Percentiles rank a stretch among this genome's conserved stretches.
phyloP scores from a whole-genome alignment of 257 asterid species.

The Galeopsis tetrahit region DNA sequence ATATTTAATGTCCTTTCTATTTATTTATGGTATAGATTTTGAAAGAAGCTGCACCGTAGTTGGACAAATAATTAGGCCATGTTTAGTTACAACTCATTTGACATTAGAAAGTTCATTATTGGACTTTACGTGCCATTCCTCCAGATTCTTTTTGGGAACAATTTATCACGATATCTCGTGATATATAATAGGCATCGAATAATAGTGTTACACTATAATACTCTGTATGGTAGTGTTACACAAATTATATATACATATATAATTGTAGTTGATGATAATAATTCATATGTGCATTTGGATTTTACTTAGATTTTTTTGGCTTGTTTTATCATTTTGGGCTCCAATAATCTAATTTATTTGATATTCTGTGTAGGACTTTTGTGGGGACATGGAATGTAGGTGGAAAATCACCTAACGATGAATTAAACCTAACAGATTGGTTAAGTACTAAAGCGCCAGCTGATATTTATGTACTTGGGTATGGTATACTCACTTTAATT shows the following conservation, averaged over 20 bases:
- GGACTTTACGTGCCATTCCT: slow-evolving; percentile 20
- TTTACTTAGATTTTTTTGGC: not conserved
- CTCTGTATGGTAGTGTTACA: no score
- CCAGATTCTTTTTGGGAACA: not conserved
- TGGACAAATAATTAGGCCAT: slow-evolving; percentile 44
- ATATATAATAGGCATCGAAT: no score
- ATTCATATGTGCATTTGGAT: not conserved
- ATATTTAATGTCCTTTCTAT: no score
- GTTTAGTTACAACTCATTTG: slow-evolving; percentile 45
- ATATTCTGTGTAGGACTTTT: slow-evolving; percentile 58
- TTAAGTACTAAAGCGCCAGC: slow-evolving; percentile 58
- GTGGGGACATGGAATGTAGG: slow-evolving; percentile 99
- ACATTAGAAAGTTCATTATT: slow-evolving; percentile 26
- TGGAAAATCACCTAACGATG: slow-evolving; percentile 76
- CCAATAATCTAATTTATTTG: not conserved
- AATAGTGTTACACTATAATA: no score
- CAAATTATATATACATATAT: no score
- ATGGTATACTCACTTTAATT: slow-evolving; percentile 47
- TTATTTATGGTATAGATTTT: not conserved
- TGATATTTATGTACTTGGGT: slow-evolving; percentile 90
- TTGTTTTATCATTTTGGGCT: not conserved
- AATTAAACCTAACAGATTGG: slow-evolving; percentile 68
- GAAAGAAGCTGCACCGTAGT: slow-evolving; percentile 25
- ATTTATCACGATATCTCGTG: not conserved
- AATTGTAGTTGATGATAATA: not conserved